Percentiles rank a stretch among this genome's conserved stretches.
Conservation (phyloP, 1,284 basidiomycete genomes). For the Naganishia sp. region DNA sequence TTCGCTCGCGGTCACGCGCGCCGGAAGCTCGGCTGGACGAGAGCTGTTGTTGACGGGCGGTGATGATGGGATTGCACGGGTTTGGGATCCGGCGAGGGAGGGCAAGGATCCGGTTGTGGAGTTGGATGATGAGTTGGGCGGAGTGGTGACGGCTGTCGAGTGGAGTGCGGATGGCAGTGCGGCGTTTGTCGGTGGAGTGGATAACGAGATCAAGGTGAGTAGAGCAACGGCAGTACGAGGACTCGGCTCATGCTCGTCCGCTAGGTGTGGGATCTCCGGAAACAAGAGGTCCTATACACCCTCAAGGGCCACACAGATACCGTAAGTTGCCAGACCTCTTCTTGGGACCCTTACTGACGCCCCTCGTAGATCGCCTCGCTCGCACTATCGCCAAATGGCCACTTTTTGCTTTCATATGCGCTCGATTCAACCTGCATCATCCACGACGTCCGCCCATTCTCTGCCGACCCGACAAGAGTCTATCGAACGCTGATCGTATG, state of each 20-base stretch:
- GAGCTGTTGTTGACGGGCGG: conserved; percentile 81
- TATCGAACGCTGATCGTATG: conserved; percentile 67
- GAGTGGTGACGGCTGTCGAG: conserved; percentile 86
- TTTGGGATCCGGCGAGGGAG: conserved; percentile 76
- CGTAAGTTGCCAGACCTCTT: conserved; percentile 51
- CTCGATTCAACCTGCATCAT: conserved; percentile 83
- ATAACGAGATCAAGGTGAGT: conserved; percentile 89
- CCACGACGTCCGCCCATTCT: conserved; percentile 88
- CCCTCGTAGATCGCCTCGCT: conserved; percentile 64
- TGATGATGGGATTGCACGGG: conserved; percentile 82
- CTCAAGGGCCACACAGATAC: conserved; percentile 83
- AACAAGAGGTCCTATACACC: conserved; percentile 71
- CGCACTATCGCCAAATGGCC: conserved; percentile 81
- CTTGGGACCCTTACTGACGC: background rate
- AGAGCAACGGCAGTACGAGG: background rate
- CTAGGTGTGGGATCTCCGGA: conserved; percentile 83
- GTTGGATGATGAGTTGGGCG: conserved; percentile 70
- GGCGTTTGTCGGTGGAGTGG: conserved; percentile 83
- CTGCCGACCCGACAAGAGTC: conserved; percentile 73
- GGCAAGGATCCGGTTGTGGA: conserved; percentile 72
- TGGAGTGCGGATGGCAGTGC: conserved; percentile 86
- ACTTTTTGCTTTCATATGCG: conserved; percentile 79
- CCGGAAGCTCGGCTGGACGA: conserved; percentile 62
- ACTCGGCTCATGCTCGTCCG: conserved; percentile 9
- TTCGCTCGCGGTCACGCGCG: conserved; percentile 72